Evolutionary conservation across 73 alveolate species (phyloP), one percentile per base, ranked within the genome.

Genomic region (Durusdinium trenchii): DNA sequence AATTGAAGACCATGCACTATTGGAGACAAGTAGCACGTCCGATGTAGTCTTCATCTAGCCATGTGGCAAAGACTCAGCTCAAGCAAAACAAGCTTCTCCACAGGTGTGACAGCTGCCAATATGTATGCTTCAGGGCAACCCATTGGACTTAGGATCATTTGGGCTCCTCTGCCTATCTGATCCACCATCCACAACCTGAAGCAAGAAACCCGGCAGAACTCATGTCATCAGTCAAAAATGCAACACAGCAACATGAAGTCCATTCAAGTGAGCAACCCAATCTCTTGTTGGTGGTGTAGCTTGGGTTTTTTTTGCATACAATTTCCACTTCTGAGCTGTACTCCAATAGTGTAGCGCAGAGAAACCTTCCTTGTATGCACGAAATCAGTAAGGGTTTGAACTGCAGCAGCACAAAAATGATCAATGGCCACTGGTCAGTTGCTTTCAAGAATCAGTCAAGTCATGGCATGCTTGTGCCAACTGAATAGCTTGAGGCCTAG

Each of bases 161-260:
- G 45, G 1, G 69, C 45, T 3, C 90, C 90, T 46, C 90, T 18
- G 10, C 18, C 46, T 16, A 79, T 5, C 46, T 79, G 90, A 46
- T 79, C 90, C 90, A 47, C 64, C 90, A 79, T 79, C 90, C 90
- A 79, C 90, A 46, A 64, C 90, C 90, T 79, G 48, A n/a, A 71
- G 50, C 51, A 62, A 62, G 76, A n/a, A n/a, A n/a, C n/a, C n/a
- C n/a, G n/a, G n/a, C n/a, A n/a, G 7, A 6, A 5, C 18, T 6
- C 52, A 18, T 10, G 51, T 6, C 51, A 38, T 7, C 6, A 20
- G 51, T 9, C 32, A 51, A 36, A 71, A 71, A 6, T 3, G 28
- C 9, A 71, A 6, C 52, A 71, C 6, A 3, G 20, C 20, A 10
- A 48, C 6, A 3, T 7, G 51, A 6, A 18, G 9, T 20, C 6